Evolutionary conservation across 352 stramenopile species (phyloP).

Genomic region (Pythium dissimile): DNA sequence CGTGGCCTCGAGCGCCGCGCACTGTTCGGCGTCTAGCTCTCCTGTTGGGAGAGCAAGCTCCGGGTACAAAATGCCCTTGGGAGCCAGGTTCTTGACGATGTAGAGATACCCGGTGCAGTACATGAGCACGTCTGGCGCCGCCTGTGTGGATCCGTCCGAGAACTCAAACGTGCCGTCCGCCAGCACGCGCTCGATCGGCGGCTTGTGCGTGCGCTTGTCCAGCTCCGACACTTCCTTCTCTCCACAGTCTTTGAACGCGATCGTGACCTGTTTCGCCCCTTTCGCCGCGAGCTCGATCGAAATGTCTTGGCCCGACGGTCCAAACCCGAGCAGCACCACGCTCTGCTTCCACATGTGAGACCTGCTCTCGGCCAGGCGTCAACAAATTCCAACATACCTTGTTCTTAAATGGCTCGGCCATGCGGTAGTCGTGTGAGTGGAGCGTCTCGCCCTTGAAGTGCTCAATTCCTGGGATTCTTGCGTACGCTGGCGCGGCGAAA

Average conservation of each 20-base stretch:
- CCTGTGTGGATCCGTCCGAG: conserved; percentile 45
- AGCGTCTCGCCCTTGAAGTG: conserved; percentile 29
- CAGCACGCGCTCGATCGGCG: conserved; percentile 46
- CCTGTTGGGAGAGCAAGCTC: conserved; percentile 7
- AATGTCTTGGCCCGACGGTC: conserved; percentile 75
- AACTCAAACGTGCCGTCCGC: conserved; percentile 52
- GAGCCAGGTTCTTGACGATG: conserved; percentile 46
- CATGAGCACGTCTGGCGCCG: conserved; percentile 67
- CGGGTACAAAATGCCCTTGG: conserved; percentile 42
- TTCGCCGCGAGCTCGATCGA: conserved; percentile 58
- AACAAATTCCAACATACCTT: conserved; percentile 16
- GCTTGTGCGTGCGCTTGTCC: conserved; percentile 47
- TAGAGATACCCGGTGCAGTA: conserved; percentile 79
- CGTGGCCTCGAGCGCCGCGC: conserved; percentile 30
- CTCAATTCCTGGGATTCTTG: conserved; percentile 49
- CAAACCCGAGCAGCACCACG: conserved; percentile 62
- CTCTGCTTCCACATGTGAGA: conserved; percentile 20
- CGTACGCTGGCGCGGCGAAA: conserved; percentile 54
- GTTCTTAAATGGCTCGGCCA: conserved; percentile 8
- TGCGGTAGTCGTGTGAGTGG: conserved; percentile 37
- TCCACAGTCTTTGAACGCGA: conserved; percentile 32
- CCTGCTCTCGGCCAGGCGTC: neutral
- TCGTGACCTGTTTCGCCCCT: conserved; percentile 41
- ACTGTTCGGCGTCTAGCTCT: conserved; percentile 20
- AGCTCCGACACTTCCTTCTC: neutral